A percentile compares a stretch with the other conserved stretches of the same genome.
These are phyloP conservation scores for Clavaria fumosa DNA, from an alignment of 768 basidiomycete genomes.

Conservation along the genomic window DNA sequence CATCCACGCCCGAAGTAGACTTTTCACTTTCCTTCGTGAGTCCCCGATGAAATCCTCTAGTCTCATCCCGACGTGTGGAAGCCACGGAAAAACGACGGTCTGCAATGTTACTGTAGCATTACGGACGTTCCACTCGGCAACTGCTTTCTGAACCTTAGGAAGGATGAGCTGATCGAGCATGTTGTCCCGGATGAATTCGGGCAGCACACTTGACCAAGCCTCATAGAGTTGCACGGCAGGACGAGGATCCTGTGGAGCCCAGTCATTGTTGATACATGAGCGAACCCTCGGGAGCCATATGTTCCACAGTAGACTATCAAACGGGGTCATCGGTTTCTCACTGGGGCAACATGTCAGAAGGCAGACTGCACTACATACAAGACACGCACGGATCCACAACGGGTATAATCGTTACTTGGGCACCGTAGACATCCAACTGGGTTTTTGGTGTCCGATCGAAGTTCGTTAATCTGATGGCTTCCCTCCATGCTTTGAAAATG, in stretches of 20 bases:
- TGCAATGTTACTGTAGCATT: conserved; percentile 47
- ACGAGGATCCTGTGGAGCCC: conserved; percentile 58
- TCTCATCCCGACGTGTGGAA: conserved; percentile 73
- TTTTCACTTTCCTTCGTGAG: conserved; percentile 74
- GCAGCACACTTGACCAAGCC: conserved; percentile 76
- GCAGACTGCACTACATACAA: too few relatives aligned
- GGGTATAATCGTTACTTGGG: conserved; percentile 19
- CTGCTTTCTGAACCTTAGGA: conserved; percentile 77
- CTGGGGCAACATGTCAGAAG: conserved; percentile 22
- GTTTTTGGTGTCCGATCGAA: conserved; percentile 27
- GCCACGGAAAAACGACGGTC: conserved; percentile 86
- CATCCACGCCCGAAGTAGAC: conserved; percentile 60
- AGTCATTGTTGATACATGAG: conserved; percentile 88
- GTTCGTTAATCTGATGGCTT: conserved; percentile 43
- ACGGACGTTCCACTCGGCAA: conserved; percentile 70
- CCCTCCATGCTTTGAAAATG: conserved; percentile 56
- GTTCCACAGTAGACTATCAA: conserved; percentile 88
- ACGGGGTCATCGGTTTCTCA: conserved; percentile 77
- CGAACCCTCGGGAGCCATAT: conserved; percentile 94
- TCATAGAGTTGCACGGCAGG: conserved; percentile 77
- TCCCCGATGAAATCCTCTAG: conserved; percentile 79
- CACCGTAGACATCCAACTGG: conserved; percentile 46
- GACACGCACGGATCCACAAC: too few relatives aligned
- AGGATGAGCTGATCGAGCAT: conserved; percentile 90
- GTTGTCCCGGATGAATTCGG: conserved; percentile 86